Percentiles rank a stretch among this genome's conserved stretches.
phyloP scores from a whole-genome alignment of 1,284 basidiomycete species.

The Caloboletus inedulis region DNA sequence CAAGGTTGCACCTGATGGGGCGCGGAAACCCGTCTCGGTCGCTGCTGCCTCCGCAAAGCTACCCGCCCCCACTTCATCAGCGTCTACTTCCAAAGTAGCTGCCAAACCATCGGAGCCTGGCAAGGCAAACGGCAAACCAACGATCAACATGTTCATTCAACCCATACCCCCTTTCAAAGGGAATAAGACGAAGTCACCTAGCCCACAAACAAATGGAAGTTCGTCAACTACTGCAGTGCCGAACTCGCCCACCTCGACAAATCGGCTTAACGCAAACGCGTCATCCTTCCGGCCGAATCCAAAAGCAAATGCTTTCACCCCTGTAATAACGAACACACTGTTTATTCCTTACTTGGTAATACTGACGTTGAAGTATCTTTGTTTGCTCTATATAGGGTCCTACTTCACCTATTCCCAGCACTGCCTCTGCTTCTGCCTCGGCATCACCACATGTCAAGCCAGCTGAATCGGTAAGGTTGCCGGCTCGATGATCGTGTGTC shows the following conservation, averaged over 20 bases:
- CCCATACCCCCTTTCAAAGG: conserved; percentile 92
- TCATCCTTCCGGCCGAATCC: conserved; percentile 81
- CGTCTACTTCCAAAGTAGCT: conserved; percentile 32
- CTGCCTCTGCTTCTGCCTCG: conserved; percentile 43
- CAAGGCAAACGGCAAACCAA: conserved; percentile 35
- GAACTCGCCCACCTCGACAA: conserved; percentile 43
- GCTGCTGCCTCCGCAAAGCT: conserved; percentile 37
- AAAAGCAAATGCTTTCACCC: conserved; percentile 75
- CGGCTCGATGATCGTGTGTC: not conserved
- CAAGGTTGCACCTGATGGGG: conserved; percentile 27
- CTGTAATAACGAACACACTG: conserved; percentile 41
- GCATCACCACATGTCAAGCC: conserved; percentile 61
- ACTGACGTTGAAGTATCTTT: conserved; percentile 21
- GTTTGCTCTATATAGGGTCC: conserved; percentile 38
- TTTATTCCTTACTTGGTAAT: conserved; percentile 15
- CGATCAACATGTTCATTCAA: conserved; percentile 72
- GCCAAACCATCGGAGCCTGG: conserved; percentile 29
- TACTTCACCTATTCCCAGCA: conserved; percentile 46
- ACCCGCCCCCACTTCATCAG: conserved; percentile 23
- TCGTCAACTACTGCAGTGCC: conserved; percentile 35
- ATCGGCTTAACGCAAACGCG: conserved; percentile 68
- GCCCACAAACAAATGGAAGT: conserved; percentile 31
- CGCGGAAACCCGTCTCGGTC: conserved; percentile 35
- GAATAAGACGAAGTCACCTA: conserved; percentile 38
- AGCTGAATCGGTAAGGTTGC: conserved; percentile 43